Evolutionary conservation across 2,329 filamentous ascomycete genomes (phyloP).

Genomic region (Nothophaeocryptopus gaeumannii): DNA sequence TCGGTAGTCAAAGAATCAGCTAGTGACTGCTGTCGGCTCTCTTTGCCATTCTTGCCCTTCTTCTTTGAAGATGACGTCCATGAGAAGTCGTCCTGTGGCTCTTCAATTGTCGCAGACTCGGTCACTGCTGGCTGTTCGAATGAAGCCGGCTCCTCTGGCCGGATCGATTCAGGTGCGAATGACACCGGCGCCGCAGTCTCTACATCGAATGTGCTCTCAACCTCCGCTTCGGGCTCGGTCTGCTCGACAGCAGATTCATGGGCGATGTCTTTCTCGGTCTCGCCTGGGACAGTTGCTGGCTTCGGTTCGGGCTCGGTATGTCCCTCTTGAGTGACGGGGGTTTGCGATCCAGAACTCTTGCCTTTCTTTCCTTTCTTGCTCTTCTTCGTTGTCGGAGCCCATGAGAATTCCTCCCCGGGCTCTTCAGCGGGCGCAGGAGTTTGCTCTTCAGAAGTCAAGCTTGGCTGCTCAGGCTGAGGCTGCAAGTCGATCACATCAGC

Average conservation of each 20-base stretch:
- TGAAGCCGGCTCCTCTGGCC: too few relatives aligned
- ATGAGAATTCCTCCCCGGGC: not conserved
- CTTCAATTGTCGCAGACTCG: conserved; percentile 1
- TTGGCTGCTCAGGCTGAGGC: not conserved
- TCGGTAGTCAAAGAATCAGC: not conserved
- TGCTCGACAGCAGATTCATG: not conserved
- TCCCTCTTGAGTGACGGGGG: conserved; percentile 9
- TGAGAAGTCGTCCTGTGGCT: conserved; percentile 10
- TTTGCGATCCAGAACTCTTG: conserved; percentile 10
- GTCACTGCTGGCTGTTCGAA: too few relatives aligned
- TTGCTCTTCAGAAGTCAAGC: not conserved
- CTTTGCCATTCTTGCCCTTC: conserved; percentile 44
- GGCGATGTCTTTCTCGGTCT: not conserved
- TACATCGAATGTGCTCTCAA: too few relatives aligned
- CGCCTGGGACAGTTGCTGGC: too few relatives aligned
- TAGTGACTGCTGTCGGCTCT: conserved; percentile 20
- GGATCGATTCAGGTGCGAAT: too few relatives aligned
- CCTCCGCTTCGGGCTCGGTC: not conserved
- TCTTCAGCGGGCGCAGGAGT: not conserved
- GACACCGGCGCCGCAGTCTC: too few relatives aligned
- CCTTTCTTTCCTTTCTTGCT: conserved; percentile 24
- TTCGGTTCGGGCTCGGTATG: not conserved
- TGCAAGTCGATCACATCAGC: not conserved
- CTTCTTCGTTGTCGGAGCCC: conserved; percentile 4
- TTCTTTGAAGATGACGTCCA: conserved; percentile 10